Conservation (phyloP, 371 early-diverging fungal genomes). For the Mortierella sp. region DNA sequence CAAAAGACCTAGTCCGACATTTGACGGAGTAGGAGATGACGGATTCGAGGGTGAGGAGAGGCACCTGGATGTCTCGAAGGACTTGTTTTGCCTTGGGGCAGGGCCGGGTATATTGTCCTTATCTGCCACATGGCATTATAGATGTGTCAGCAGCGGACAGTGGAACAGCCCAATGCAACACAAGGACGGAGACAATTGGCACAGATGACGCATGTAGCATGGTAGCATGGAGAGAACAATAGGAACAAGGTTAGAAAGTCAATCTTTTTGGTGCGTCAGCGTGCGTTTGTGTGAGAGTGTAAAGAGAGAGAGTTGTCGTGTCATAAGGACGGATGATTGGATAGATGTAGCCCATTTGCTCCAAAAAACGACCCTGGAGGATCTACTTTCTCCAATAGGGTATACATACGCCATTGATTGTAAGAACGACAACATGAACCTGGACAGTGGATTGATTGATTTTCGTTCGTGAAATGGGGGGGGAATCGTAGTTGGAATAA, state of each 20-base stretch:
- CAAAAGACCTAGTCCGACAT: slow-evolving; percentile 27
- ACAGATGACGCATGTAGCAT: slow-evolving; percentile 5
- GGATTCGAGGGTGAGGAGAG: slow-evolving; percentile 9
- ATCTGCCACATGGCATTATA: slow-evolving; percentile 15
- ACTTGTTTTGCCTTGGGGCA: neutral
- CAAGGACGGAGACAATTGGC: no score
- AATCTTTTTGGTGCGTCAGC: slow-evolving; percentile 12
- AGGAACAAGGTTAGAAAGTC: slow-evolving; percentile 26
- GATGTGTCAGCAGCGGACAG: no score
- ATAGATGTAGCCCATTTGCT: slow-evolving; percentile 6
- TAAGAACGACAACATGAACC: no score
- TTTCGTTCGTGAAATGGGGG: no score
- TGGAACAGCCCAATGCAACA: no score
- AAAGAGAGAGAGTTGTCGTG: neutral
- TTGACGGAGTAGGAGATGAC: neutral
- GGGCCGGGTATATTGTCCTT: slow-evolving; percentile 21
- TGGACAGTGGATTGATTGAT: no score
- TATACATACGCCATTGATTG: no score
- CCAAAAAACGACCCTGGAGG: no score
- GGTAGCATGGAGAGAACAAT: neutral
- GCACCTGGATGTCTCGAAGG: neutral
- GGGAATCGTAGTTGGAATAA: no score
- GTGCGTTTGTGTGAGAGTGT: slow-evolving; percentile 1
- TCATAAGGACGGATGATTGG: slow-evolving; percentile 1
- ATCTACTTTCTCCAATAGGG: neutral